These are phyloP conservation scores for Onygena corvina DNA, from an alignment of 2,329 filamentous ascomycete genomes.

Conservation along the genomic window DNA sequence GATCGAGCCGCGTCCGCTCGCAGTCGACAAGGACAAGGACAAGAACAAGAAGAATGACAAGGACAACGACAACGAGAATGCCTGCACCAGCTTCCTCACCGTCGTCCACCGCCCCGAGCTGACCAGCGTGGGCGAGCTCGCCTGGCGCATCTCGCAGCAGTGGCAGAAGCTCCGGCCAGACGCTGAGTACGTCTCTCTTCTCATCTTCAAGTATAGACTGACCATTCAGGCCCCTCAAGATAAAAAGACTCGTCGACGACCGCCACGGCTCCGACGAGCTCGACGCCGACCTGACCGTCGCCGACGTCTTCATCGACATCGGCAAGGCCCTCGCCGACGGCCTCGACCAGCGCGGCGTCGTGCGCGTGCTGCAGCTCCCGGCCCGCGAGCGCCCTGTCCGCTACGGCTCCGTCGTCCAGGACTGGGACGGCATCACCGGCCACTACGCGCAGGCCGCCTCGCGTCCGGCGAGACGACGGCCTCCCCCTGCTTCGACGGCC, in stretches of 20 bases:
- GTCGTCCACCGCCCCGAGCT: conserved; percentile 24
- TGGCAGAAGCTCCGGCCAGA: conserved; percentile 26
- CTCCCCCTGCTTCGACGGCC: not conserved
- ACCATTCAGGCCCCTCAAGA: conserved; percentile 24
- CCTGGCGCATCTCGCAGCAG: conserved; percentile 23
- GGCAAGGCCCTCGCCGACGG: conserved; percentile 27
- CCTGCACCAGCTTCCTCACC: conserved; percentile 24
- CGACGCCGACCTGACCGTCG: conserved; percentile 25
- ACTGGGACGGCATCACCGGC: conserved; percentile 21
- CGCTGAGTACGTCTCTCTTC: conserved; percentile 22
- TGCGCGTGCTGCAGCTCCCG: conserved; percentile 28
- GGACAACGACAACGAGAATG: conserved; percentile 15
- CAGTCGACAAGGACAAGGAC: not conserved
- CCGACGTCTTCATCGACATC: conserved; percentile 29
- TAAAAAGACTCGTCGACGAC: conserved; percentile 30
- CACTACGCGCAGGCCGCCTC: not conserved
- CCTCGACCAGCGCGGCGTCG: conserved; percentile 25
- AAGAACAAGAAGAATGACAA: conserved; percentile 1
- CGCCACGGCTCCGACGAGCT: conserved; percentile 24
- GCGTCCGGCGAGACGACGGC: not conserved
- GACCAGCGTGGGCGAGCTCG: conserved; percentile 23
- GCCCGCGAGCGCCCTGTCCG: conserved; percentile 17
- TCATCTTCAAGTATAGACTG: not conserved
- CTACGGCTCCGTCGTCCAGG: conserved; percentile 27
- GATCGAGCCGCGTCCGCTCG: conserved; percentile 21